These are phyloP conservation scores for Deinandra increscens DNA, from an alignment of 129 eudicot genomes.

Conservation along the genomic window DNA sequence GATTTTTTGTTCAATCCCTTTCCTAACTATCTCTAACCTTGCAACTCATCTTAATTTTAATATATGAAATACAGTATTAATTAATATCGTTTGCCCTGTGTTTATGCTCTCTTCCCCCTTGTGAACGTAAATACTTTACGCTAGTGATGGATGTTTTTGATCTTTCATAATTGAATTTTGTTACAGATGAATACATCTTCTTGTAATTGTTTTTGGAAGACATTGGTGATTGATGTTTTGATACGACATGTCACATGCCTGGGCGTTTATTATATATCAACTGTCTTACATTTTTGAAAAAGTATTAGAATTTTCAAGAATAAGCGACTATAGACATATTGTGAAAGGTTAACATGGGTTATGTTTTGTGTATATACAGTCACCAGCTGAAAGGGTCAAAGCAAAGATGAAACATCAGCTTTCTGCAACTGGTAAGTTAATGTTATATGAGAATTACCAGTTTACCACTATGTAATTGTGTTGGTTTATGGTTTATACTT, in stretches of 20 bases:
- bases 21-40: too few relatives aligned
- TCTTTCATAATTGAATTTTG: background rate
- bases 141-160: background rate
- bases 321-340: background rate
- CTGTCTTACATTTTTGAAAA: background rate
- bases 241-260: background rate
- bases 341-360: background rate
- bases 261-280: background rate
- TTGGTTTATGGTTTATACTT: conserved; percentile 15
- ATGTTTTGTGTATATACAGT: conserved; percentile 35
- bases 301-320: background rate
- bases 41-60: too few relatives aligned
- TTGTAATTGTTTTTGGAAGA: background rate
- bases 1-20: too few relatives aligned
- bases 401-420: conserved; percentile 96
- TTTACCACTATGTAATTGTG: background rate
- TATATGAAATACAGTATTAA: too few relatives aligned
- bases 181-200: background rate
- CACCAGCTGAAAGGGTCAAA: conserved; percentile 91
- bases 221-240: background rate
- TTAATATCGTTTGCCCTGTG: too few relatives aligned
- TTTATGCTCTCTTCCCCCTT: too few relatives aligned
- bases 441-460: background rate
- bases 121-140: background rate
- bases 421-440: conserved; percentile 66